phyloP scores from a whole-genome alignment of 148 eudicot species.

The Oxyria digyna region DNA sequence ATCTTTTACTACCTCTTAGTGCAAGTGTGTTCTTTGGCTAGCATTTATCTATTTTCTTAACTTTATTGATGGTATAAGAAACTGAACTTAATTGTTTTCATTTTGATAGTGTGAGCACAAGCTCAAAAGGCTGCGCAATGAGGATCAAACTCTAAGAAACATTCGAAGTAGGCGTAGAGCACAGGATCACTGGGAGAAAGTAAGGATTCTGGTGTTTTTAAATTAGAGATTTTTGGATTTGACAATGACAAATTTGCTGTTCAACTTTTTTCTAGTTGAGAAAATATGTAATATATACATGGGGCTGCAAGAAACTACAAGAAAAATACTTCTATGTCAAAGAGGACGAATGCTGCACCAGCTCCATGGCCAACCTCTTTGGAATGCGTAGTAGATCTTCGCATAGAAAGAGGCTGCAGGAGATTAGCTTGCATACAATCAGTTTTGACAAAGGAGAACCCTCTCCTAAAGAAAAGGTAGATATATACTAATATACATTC shows the following conservation, averaged over 20 bases:
- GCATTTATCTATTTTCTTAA: too few relatives aligned
- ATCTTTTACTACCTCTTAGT: slow-evolving; percentile 77
- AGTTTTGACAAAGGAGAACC: slow-evolving; percentile 36
- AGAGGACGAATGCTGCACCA: slow-evolving; percentile 32
- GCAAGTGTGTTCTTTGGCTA: slow-evolving; percentile 46
- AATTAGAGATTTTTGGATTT: neutral
- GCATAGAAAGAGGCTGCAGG: slow-evolving; percentile 28
- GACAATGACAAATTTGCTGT: neutral
- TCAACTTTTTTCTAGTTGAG: slow-evolving; percentile 41
- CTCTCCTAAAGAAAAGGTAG: slow-evolving; percentile 28
- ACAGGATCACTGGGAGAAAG: slow-evolving; percentile 79
- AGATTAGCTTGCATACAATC: slow-evolving; percentile 25
- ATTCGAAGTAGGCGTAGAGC: slow-evolving; percentile 62
- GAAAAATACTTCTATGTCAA: slow-evolving; percentile 17
- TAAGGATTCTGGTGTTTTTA: slow-evolving; percentile 11
- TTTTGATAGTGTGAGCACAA: slow-evolving; percentile 60
- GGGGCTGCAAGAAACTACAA: slow-evolving; percentile 46
- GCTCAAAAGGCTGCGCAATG: slow-evolving; percentile 66
- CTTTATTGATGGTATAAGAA: neutral
- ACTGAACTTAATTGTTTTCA: neutral
- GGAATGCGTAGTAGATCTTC: slow-evolving; percentile 31
- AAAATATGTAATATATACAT: slow-evolving; percentile 71
- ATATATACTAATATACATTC: slow-evolving; percentile 10
- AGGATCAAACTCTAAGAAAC: slow-evolving; percentile 54
- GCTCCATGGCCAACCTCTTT: slow-evolving; percentile 8